Percentiles rank a stretch among this genome's conserved stretches.
phyloP scores from a whole-genome alignment of 495 filamentous ascomycete species.

The Sporormia fimetaria region DNA sequence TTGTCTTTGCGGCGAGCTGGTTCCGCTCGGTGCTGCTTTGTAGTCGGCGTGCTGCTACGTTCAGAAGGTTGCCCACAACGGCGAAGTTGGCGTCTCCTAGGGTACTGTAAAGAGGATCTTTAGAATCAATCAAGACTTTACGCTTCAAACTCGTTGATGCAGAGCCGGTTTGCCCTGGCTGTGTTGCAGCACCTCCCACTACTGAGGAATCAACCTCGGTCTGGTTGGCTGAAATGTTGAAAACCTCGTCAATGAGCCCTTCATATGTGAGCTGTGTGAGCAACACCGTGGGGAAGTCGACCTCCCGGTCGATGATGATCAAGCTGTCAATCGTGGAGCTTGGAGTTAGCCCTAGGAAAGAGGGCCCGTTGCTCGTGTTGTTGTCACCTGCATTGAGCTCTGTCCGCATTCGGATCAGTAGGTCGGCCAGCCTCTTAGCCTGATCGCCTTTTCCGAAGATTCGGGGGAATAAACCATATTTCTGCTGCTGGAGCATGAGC shows the following conservation, averaged over 20 bases:
- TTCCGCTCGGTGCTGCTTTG: conserved; percentile 80
- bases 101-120: conserved; percentile 79
- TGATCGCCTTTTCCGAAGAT: conserved; percentile 96
- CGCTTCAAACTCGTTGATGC: conserved; percentile 60
- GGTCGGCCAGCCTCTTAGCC: conserved; percentile 74
- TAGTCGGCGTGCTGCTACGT: conserved; percentile 80
- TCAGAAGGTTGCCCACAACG: conserved; percentile 76
- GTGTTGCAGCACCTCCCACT: conserved; percentile 56
- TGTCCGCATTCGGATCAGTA: conserved; percentile 85
- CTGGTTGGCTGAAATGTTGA: conserved; percentile 77
- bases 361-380: conserved; percentile 41
- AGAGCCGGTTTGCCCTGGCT: conserved; percentile 38
- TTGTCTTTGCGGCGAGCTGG: conserved; percentile 69
- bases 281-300: conserved; percentile 81
- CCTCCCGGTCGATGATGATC: conserved; percentile 89
- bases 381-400: conserved; percentile 77
- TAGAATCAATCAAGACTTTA: conserved; percentile 80
- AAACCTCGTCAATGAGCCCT: conserved; percentile 88
- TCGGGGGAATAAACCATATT: conserved; percentile 84
- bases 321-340: conserved; percentile 78
- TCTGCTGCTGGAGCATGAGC: conserved; percentile 89
- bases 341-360: conserved; percentile 63
- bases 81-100: conserved; percentile 91
- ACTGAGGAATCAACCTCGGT: conserved; percentile 89
- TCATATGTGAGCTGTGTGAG: conserved; percentile 96